These are phyloP conservation scores for Aspergillus felis DNA, from an alignment of 2,329 filamentous ascomycete genomes.

Conservation along the genomic window DNA sequence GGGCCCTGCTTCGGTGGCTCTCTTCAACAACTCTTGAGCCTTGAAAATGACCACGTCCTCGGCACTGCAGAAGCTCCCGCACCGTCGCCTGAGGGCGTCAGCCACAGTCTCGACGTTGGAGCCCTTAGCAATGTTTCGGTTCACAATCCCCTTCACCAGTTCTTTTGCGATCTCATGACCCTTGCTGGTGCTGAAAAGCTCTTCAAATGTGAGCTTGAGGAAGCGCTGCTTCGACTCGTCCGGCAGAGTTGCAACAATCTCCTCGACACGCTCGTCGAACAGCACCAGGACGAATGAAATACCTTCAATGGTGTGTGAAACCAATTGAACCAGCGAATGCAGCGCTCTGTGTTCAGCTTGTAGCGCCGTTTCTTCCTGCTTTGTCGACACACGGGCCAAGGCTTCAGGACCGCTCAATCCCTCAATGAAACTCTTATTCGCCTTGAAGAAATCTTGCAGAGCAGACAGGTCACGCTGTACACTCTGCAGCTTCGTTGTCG, in stretches of 20 bases:
- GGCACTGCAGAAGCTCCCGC: slow-evolving; percentile 94
- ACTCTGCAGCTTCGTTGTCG: slow-evolving; percentile 63
- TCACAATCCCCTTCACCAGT: slow-evolving; percentile 95
- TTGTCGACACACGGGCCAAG: slow-evolving; percentile 69
- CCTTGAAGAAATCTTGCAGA: slow-evolving; percentile 74
- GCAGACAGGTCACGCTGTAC: slow-evolving; percentile 79
- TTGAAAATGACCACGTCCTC: slow-evolving; percentile 99
- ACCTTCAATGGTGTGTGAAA: slow-evolving; percentile 88
- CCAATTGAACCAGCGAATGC: slow-evolving; percentile 77
- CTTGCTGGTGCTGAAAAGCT: slow-evolving; percentile 71
- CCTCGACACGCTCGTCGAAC: slow-evolving; percentile 87
- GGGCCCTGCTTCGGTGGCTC: slow-evolving; percentile 71
- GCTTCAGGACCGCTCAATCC: slow-evolving; percentile 89
- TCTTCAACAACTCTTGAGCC: slow-evolving; percentile 89
- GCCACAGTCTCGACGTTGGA: slow-evolving; percentile 97
- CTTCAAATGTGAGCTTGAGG: slow-evolving; percentile 77
- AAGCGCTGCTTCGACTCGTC: slow-evolving; percentile 66
- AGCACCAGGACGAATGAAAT: slow-evolving; percentile 94
- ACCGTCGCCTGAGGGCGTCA: slow-evolving; percentile 84
- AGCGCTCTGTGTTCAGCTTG: slow-evolving; percentile 94
- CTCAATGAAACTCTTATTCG: slow-evolving; percentile 89
- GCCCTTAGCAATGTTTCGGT: slow-evolving; percentile 93
- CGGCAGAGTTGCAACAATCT: slow-evolving; percentile 76
- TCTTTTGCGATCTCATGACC: slow-evolving; percentile 91
- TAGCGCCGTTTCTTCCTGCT: slow-evolving; percentile 86